Conservation (phyloP, 768 basidiomycete genomes). For the Lactifluus echinatus region DNA sequence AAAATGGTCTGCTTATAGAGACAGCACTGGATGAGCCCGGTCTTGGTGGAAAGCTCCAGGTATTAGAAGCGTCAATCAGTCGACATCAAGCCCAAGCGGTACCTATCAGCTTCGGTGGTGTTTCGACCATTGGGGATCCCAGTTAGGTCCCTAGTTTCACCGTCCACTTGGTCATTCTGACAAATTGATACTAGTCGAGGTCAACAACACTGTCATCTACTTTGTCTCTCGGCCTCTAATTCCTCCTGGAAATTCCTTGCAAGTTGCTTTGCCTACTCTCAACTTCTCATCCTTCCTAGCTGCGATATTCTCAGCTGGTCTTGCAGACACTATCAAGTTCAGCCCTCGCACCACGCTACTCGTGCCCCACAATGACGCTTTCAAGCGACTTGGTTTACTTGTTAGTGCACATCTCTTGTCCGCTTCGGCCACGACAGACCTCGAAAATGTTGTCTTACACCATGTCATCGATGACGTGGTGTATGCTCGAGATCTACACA, state of each 20-base stretch:
- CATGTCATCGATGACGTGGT: slow-evolving; percentile 72
- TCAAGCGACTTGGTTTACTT: slow-evolving; percentile 73
- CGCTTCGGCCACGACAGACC: slow-evolving; percentile 65
- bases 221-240: slow-evolving; percentile 76
- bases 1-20: slow-evolving; percentile 66
- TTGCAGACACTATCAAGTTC: slow-evolving; percentile 59
- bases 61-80: slow-evolving; percentile 58
- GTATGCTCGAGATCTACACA: slow-evolving; percentile 53
- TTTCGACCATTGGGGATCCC: slow-evolving; percentile 65
- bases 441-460: slow-evolving; percentile 80
- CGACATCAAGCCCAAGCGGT: slow-evolving; percentile 40
- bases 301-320: slow-evolving; percentile 75
- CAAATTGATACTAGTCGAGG: slow-evolving; percentile 41
- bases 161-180: slow-evolving; percentile 2
- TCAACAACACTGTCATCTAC: slow-evolving; percentile 79
- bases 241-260: slow-evolving; percentile 74
- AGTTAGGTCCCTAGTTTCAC: slow-evolving; percentile 38
- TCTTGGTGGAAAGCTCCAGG: slow-evolving; percentile 59
- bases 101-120: slow-evolving; percentile 76
- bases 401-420: slow-evolving; percentile 82
- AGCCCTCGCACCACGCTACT: slow-evolving; percentile 72
- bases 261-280: slow-evolving; percentile 73
- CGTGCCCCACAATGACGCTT: slow-evolving; percentile 85
- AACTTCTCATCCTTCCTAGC: slow-evolving; percentile 88
- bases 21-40: slow-evolving; percentile 71